Percentiles rank a stretch among this genome's conserved stretches.
phyloP scores from a whole-genome alignment of 371 early-diverging fungal species.

The Funneliformis caledonium region DNA sequence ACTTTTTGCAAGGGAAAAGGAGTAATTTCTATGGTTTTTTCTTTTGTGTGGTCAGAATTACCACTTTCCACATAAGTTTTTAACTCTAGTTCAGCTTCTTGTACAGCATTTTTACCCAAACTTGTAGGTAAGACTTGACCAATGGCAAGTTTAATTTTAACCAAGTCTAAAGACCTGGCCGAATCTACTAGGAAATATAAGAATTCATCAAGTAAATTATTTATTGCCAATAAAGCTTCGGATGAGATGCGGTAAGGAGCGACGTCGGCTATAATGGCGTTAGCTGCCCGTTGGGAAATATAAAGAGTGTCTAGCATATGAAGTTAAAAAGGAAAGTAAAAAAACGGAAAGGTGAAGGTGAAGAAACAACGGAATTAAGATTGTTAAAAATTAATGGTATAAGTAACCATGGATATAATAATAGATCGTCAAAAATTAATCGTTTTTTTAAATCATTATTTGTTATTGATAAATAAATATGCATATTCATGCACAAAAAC shows the following conservation, averaged over 20 bases:
- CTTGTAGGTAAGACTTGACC: constrained; percentile 59
- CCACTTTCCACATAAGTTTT: constrained; percentile 66
- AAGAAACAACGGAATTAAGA: not conserved
- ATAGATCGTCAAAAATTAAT: not conserved
- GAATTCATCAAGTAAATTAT: constrained; percentile 68
- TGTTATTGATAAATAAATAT: not conserved
- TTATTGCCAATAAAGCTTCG: constrained; percentile 65
- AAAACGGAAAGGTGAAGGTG: constrained; percentile 1
- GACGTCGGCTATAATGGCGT: constrained; percentile 69
- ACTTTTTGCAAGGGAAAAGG: constrained; percentile 49
- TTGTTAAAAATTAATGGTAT: not conserved
- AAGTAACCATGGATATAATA: not conserved
- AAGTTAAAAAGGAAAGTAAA: constrained; percentile 3
- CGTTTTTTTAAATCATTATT: not conserved
- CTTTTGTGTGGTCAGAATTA: constrained; percentile 47
- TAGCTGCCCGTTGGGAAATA: constrained; percentile 68
- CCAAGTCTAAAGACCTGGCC: constrained; percentile 60
- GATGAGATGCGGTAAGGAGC: constrained; percentile 66
- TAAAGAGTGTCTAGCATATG: constrained; percentile 58
- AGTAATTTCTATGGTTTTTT: constrained; percentile 45
- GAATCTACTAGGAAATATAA: constrained; percentile 56
- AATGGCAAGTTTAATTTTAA: constrained; percentile 60
- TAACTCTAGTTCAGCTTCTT: constrained; percentile 71
- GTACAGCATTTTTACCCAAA: constrained; percentile 68
- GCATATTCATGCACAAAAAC: not conserved